Evolutionary conservation across 257 asterid genomes (phyloP), one percentile per base, ranked within the genome.

Genomic region (Plantago ovata): DNA sequence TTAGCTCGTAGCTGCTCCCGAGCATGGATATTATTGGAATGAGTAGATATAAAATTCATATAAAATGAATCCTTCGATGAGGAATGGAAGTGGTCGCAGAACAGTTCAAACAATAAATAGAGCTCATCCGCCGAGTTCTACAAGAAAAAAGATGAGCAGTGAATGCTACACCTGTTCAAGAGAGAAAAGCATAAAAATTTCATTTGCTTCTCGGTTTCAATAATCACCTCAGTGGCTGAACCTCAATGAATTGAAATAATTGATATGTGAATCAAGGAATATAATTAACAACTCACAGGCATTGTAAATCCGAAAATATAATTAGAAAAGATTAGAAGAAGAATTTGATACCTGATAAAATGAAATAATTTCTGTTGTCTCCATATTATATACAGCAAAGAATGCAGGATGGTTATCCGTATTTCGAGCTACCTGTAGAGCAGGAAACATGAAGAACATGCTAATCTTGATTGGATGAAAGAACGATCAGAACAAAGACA

Each of bases 381-480:
- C 98, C 97, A 92, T 88, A 69, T 92, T 82, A 75, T 92, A 92
- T 69, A 92, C 94, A 78, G 95, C 98, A 79, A 92, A 84, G 69
- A 92, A 92, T 63, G 98, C 94, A 56, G 92, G 94, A 71, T 91
- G 92, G 69, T 62, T 91, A 60, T 91, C 98, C 6, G 90, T 76
- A 72, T 75, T 85, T 67, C 94, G 77, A 18, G 93, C 82, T 62
- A 87, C 89, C 95, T 91, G 77, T 48, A 61, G 60, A 65, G 69
- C 40, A 66, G 60, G 62, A 63, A 73, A 43, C 64, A 60, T 54
- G 57, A 68, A 52, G 61, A 62, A 40, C 32, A 45, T 44, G 28
- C 63, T 13, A 3, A 53, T 28, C 8, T 18, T 16, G 46, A 38
- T 47, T 53, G 42, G 51, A 53, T 28, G 24, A 63, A 61, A 44